These are phyloP conservation scores for Neurospora sp. DNA, from an alignment of 495 filamentous ascomycete genomes.

Conservation along the genomic window DNA sequence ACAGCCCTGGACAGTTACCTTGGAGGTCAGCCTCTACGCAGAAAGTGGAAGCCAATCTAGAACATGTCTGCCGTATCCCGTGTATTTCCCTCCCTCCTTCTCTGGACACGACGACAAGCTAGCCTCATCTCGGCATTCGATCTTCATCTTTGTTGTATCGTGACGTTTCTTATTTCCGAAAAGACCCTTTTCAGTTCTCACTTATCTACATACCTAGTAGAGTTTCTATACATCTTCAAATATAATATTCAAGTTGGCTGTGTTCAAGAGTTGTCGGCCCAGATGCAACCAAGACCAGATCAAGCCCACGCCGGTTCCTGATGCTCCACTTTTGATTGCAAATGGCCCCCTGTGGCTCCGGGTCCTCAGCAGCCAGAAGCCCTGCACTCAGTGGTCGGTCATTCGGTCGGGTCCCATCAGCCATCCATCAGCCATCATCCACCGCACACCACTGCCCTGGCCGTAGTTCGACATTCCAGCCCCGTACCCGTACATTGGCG, in stretches of 20 bases:
- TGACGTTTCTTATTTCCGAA: neutral
- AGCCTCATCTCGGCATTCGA: neutral
- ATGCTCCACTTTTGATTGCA: constrained; percentile 20
- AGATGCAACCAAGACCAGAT: neutral
- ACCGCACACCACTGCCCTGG: neutral
- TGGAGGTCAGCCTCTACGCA: neutral
- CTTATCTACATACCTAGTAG: neutral
- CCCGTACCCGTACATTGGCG: neutral
- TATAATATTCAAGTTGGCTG: neutral
- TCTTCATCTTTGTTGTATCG: neutral
- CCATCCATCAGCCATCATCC: neutral
- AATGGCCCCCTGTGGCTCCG: constrained; percentile 7
- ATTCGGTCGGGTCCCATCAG: neutral
- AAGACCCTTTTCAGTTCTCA: neutral
- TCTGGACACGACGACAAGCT: neutral
- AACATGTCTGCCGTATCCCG: neutral
- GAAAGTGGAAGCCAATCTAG: neutral
- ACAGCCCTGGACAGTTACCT: neutral
- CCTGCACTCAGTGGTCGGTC: neutral
- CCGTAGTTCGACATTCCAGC: neutral
- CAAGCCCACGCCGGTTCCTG: constrained; percentile 3
- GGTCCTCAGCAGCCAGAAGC: neutral
- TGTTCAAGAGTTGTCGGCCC: neutral
- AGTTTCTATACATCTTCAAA: neutral
- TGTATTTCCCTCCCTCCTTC: neutral